Evolutionary conservation across 345 rosid species (phyloP), one percentile per base, ranked within the genome.

Genomic region (Citrus cavaleriei): DNA sequence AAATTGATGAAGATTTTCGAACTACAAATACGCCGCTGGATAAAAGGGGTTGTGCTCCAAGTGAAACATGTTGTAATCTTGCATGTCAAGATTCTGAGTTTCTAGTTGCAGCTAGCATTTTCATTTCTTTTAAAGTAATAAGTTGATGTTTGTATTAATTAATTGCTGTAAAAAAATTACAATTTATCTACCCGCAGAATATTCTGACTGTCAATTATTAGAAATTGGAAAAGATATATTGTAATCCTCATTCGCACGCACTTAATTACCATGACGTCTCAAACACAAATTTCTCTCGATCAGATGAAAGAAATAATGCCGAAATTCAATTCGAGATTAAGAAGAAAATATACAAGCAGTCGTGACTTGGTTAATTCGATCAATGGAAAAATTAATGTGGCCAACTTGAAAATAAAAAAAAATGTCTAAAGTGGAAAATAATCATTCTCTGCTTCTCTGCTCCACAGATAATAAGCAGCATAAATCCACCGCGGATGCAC

Each of bases 11-110:
- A 40, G 10, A 40, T 40, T 40, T 10, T 40, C 4, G 46, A 40
- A 9, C 13, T 10, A 40, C 8, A 40, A 9, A 2, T 9, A 40
- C 3, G 8, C 13, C 46, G 46, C 46, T 77, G 1, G 46, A 2
- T 40, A 35, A 74, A 77, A 30, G 79, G 83, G 32, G 25, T 69
- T 69, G 68, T 65, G 72, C 76, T 77, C 34, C 81, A 64, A 78
- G 72, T 4, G 21, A n/a, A 68, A n/a, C 72, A 84, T 57, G 74
- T 84, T 63, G 80, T 79, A 6, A 81, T 54, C 81, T 84, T n/a
- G 82, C 86, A 4, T 73, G 70, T 32, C 70, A 58, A 1, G 84
- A 74, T 25, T 81, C 84, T 14, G 67, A 68, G 75, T 78, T 81
- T 70, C 35, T 80, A 10, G 80, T 76, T 24, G 83, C 77, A 8